Evolutionary conservation across 2,329 filamentous ascomycete species (phyloP), one percentile per base, ranked within the genome.

Genomic region (Cercospora sojina): DNA sequence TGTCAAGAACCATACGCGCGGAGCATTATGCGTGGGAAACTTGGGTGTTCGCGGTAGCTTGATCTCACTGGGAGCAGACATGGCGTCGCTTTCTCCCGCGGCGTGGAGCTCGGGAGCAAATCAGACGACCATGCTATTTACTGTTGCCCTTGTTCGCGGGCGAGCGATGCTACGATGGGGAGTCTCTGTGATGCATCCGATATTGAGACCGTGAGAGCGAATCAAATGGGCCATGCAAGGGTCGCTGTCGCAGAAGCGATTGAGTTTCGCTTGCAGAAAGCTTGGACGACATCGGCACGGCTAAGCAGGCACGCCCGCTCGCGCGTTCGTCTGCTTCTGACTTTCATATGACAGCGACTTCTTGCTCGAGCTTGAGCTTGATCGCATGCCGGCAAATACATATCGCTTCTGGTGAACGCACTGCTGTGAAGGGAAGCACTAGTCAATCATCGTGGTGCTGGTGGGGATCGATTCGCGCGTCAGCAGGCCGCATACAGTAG

Each of bases 1-100:
- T 10, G 93, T 97, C 71, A 99, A 83, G 76, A 99, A 89, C 95
- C 95, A 98, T 74, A 94, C 92, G 75, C 94, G 90, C 59, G 93
- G 93, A 59, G 83, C 84, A 75, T 85, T 84, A 77, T 88, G 86
- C 31, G 83, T 80, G 49, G 87, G 87, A 71, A 88, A 88, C 67
- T 85, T 85, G 51, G 82, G 81, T 41, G 72, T 69, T 66, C 76
- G 76, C 29, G 75, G 76, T 8, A 73, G 69, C 62, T 77, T 77
- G 29, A 71, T 65, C 57, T 75, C 74, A 57, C 18, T 63, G 64
- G 72, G 70, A 59, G 71, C 51, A 59, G 71, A 67, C 71, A 72
- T 71, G 56, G 23, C 59, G 43, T 31, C 35, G 25, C 35, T 25
- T 31, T 23, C 59, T 51, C 25, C 59, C 27, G 43, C 47, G 25